These are phyloP conservation scores for Magnolia officinalis DNA, from an alignment of 164 flowering plant species.

Conservation along the genomic window DNA sequence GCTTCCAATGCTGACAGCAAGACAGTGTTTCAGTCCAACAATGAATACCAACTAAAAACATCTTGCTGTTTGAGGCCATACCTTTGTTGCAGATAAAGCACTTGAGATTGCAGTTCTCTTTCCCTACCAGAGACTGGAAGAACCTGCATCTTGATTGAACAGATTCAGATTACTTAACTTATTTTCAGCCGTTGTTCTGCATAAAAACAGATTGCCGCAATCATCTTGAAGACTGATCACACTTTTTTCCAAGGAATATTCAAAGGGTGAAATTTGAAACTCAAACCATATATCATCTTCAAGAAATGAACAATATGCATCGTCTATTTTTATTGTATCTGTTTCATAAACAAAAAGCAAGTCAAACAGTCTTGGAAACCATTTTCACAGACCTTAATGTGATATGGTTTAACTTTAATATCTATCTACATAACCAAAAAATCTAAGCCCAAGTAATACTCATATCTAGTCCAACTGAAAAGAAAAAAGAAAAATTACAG, in stretches of 20 bases:
- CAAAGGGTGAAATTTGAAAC: not conserved
- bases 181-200: not conserved
- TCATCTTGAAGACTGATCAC: not conserved
- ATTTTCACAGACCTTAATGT: no score
- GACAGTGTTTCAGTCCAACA: constrained; percentile 1
- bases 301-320: not conserved
- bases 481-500: no score
- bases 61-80: constrained; percentile 13
- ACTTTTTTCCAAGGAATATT: not conserved
- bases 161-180: not conserved
- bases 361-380: no score
- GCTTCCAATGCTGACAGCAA: constrained; percentile 26
- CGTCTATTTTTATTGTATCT: no score
- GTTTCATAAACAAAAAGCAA: no score
- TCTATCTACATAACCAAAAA: no score
- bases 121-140: constrained; percentile 33
- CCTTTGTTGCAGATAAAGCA: constrained; percentile 54
- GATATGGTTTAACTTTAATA: no score
- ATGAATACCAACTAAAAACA: not conserved
- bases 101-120: constrained; percentile 40
- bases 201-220: no score
- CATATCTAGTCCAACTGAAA: no score
- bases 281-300: not conserved
- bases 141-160: constrained; percentile 26
- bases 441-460: no score